Evolutionary conservation across 805 yeast species (phyloP), one percentile per base, ranked within the genome.

Genomic region (Pichia deserticola): DNA sequence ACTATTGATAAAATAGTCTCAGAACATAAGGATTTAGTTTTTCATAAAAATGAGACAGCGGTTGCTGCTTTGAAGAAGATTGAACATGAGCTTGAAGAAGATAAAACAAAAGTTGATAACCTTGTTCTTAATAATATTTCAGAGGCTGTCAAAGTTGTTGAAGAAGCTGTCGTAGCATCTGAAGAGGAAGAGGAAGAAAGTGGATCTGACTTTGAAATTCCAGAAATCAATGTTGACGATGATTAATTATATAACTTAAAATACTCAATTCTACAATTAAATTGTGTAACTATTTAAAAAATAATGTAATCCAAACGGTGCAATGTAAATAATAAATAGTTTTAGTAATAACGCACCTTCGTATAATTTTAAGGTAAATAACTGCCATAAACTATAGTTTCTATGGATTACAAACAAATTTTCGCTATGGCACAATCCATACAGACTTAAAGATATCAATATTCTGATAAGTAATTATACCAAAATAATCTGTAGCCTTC

Each of bases 161-260:
- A 36, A 29, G 39, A 42, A 12, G 37, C 45, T 10, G 40, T 12
- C 5, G 6, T 25, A 27, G 30, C 25, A 0, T 30, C 42, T 4
- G 48, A 45, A 29, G 50, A 41, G 6, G 51, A 44, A 11, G 43
- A 36, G 29, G n/a, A 59, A n/a, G 68, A 61, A 4, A 36, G 55
- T 5, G 65, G 50, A 12, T 66, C 70, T 1, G 72, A 68, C 39
- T 63, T 68, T 49, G 72, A 66, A 49, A 66, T 68, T 40, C 72
- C 72, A 1, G 67, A 60, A 46, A 68, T 68, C 42, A 66, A 63
- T 42, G 60, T 60, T 15, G 64, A 57, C 7, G 63, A 59, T 20
- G 67, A 64, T 36, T 65, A 25, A 37, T 10, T 29, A 40, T 36
- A 32, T 2, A 33, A 32, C 48, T 44, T 46, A 35, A 42, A 9